Conservation (phyloP, 352 stramenopile species). For the Pythium graminicola region DNA sequence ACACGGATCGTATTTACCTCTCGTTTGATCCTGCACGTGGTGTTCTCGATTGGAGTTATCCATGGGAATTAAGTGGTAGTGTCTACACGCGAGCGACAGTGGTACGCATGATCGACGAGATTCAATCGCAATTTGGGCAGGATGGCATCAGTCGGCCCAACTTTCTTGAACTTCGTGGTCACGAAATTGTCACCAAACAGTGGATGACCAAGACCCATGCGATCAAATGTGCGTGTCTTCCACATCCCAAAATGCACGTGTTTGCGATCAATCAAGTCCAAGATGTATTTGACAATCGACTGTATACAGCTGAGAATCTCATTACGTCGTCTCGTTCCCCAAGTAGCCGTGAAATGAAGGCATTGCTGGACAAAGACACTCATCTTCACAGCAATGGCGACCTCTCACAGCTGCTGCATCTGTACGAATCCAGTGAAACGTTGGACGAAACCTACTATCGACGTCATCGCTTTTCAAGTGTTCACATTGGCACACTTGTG, state of each 20-base stretch:
- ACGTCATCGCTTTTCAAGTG: conserved; percentile 44
- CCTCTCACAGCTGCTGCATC: conserved; percentile 25
- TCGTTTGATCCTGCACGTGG: conserved; percentile 45
- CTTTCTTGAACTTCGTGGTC: conserved; percentile 48
- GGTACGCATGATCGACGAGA: conserved; percentile 26
- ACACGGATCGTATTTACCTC: conserved; percentile 20
- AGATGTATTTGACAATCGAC: conserved; percentile 59
- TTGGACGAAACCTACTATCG: conserved; percentile 59
- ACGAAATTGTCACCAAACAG: conserved; percentile 33
- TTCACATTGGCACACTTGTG: conserved; percentile 75
- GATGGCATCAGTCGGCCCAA: conserved; percentile 54
- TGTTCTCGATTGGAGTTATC: conserved; percentile 72
- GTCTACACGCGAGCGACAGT: conserved; percentile 49
- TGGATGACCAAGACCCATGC: conserved; percentile 24
- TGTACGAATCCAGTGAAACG: conserved; percentile 30
- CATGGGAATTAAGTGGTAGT: conserved; percentile 82
- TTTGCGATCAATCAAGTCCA: conserved; percentile 86
- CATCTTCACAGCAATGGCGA: conserved; percentile 14
- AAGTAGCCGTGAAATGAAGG: conserved; percentile 20
- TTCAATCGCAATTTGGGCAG: conserved; percentile 23
- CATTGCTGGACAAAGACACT: conserved; percentile 5
- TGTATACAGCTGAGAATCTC: conserved; percentile 35
- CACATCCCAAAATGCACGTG: conserved; percentile 57
- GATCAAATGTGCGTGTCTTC: conserved; percentile 38
- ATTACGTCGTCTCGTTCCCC: conserved; percentile 11